Conservation (phyloP, 345 rosid species). For the Acer campestre region DNA sequence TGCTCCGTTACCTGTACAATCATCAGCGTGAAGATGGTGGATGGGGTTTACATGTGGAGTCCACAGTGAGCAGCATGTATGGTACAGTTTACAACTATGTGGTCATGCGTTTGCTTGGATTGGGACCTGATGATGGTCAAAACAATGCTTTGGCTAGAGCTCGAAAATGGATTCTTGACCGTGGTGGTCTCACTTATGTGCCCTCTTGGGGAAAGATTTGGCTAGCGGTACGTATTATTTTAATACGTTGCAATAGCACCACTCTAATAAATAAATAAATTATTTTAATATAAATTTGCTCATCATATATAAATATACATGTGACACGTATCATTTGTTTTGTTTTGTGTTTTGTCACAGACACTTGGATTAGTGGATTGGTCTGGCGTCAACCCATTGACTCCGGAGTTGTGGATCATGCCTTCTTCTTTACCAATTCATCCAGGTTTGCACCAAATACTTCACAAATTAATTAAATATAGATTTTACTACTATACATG, state of each 20-base stretch:
- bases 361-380: constrained; percentile 3
- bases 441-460: not conserved
- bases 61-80: constrained; percentile 38
- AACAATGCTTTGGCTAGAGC: constrained; percentile 31
- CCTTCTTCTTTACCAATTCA: constrained; percentile 1
- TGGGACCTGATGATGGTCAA: constrained; percentile 41
- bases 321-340: not conserved
- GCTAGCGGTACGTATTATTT: constrained; percentile 39
- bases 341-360: not conserved
- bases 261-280: too few relatives aligned
- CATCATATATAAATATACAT: too few relatives aligned
- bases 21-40: constrained; percentile 49
- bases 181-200: constrained; percentile 38
- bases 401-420: not conserved
- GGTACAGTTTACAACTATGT: constrained; percentile 37
- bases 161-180: constrained; percentile 44
- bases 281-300: too few relatives aligned
- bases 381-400: not conserved
- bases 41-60: constrained; percentile 44
- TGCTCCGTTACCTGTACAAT: constrained; percentile 37
- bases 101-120: constrained; percentile 41
- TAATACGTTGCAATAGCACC: too few relatives aligned
- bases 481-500: too few relatives aligned
- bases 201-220: constrained; percentile 51
- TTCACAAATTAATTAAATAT: not conserved